Base-by-base conservation (phyloP, 2,329 filamentous ascomycete genomes). In the Rhynchosporium graminicola region DNA sequence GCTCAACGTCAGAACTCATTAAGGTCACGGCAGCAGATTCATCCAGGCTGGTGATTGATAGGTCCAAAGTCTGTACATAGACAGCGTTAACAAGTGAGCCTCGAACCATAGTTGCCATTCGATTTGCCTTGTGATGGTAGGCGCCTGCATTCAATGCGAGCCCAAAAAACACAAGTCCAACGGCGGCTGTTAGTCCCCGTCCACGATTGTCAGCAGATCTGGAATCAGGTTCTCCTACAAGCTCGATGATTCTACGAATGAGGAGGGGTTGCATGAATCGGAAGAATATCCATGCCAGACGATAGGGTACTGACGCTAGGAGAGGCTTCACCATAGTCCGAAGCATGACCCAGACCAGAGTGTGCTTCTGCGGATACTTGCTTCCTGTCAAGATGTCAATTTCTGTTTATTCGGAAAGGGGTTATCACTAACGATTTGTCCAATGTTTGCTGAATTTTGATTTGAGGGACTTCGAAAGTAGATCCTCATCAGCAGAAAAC, bases 21-120 rank as follows among this genome's bases (percentile, higher is more conserved):
- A 74, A 59, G 48, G 73, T 72, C 10, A 73, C 64, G 12, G 69
- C 68, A 29, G 68, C 69, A 5, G 67, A 69, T 50, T 72, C 69
- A 42, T 72, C 65, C 1, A 71, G 46, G 10, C 54, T 61, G 0
- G 63, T 70, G 28, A 71, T 65, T 4, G 57, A 65, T 31, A 73
- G 60, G 28, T 69, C 61, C 12, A 72, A 51, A 36, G 71, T 73
- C 50, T 73, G 65, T 29, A 59, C 61, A 59, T 73, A 74, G 8
- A 73, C 69, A 20, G 65, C 59, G 36, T 66, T 65, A 33, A 72
- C 69, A 31, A 74, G 68, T 20, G 63, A 60, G 29, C 72, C 72
- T 36, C 72, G 61, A 20, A 73, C 47, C 62, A 67, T 72, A 5
- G 70, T 69, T 9, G 62, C 60, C 43, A 68, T 63, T 38, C 70